Conservation (phyloP, 768 basidiomycete genomes). For the Suillus placidus region DNA sequence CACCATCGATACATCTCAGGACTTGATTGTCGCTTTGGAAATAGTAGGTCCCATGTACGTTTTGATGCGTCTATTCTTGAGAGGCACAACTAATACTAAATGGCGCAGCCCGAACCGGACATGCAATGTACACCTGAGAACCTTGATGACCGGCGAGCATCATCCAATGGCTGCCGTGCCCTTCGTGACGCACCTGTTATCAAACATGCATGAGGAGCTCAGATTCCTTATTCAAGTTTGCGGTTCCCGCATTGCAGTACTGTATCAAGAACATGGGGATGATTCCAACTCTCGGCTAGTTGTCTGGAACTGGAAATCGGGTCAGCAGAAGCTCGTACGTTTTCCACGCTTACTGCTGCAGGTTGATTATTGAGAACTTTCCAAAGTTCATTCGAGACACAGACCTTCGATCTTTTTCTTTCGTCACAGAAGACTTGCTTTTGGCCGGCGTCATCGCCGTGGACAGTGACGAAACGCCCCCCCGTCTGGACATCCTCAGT, state of each 20-base stretch:
- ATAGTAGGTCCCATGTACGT: constrained; percentile 24
- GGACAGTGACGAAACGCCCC: constrained; percentile 8
- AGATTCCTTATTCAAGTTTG: constrained; percentile 36
- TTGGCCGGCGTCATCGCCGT: constrained; percentile 23
- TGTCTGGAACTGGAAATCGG: constrained; percentile 41
- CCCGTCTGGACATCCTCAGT: constrained; percentile 24
- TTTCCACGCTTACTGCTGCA: not conserved
- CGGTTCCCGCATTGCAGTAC: constrained; percentile 32
- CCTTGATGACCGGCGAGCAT: constrained; percentile 30
- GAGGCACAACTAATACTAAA: constrained; percentile 7
- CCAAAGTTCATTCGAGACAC: constrained; percentile 23
- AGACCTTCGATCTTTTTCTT: constrained; percentile 36
- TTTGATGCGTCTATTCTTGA: not conserved
- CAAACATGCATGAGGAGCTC: constrained; percentile 8
- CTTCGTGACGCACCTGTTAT: constrained; percentile 19
- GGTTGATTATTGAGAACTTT: not conserved
- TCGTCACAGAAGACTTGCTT: constrained; percentile 35
- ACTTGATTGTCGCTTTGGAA: constrained; percentile 38
- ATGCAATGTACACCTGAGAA: constrained; percentile 32
- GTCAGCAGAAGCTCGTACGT: constrained; percentile 32
- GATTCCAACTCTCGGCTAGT: constrained; percentile 19
- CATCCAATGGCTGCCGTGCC: constrained; percentile 26
- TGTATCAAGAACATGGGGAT: constrained; percentile 23
- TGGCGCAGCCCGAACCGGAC: constrained; percentile 19
- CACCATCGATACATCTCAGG: constrained; percentile 38